Percentiles rank a stretch among this genome's conserved stretches.
Conservation (phyloP, 176 grass and related monocot genomes). For the Echinochloa phyllopogon region DNA sequence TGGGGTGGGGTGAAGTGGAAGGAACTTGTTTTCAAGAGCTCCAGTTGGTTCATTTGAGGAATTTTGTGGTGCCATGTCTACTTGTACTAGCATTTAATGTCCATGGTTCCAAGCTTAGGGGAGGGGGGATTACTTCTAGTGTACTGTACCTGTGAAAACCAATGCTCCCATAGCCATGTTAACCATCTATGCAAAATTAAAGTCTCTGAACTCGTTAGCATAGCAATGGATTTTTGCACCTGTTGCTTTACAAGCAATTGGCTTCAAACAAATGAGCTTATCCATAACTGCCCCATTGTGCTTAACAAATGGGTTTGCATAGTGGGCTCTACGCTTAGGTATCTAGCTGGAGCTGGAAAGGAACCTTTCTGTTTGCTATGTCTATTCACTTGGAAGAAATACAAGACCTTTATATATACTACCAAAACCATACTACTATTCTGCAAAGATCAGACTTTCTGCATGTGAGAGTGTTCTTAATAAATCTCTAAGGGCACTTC, state of each 20-base stretch:
- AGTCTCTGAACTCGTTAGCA: slow-evolving; percentile 30
- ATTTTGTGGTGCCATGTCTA: slow-evolving; percentile 34
- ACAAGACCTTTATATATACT: background rate
- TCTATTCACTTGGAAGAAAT: slow-evolving; percentile 17
- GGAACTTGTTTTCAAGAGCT: slow-evolving; percentile 33
- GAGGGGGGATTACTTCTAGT: background rate
- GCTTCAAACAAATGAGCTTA: slow-evolving; percentile 23
- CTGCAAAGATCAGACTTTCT: slow-evolving; percentile 2
- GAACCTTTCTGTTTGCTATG: background rate
- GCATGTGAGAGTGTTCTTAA: slow-evolving; percentile 19
- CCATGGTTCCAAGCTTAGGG: slow-evolving; percentile 19
- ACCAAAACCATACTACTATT: background rate
- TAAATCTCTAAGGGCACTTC: slow-evolving; percentile 18
- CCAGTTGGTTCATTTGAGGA: slow-evolving; percentile 42
- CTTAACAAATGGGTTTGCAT: slow-evolving; percentile 19
- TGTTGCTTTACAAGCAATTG: slow-evolving; percentile 40
- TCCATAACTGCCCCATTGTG: background rate
- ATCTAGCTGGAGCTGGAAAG: slow-evolving; percentile 13
- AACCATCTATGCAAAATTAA: slow-evolving; percentile 47
- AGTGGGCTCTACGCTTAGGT: slow-evolving; percentile 8
- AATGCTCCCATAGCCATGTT: slow-evolving; percentile 57
- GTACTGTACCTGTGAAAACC: slow-evolving; percentile 51
- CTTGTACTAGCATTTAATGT: slow-evolving; percentile 41
- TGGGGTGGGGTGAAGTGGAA: slow-evolving; percentile 48
- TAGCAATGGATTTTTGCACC: slow-evolving; percentile 27